phyloP scores from a whole-genome alignment of 257 asterid species.

The Rhazya stricta region DNA sequence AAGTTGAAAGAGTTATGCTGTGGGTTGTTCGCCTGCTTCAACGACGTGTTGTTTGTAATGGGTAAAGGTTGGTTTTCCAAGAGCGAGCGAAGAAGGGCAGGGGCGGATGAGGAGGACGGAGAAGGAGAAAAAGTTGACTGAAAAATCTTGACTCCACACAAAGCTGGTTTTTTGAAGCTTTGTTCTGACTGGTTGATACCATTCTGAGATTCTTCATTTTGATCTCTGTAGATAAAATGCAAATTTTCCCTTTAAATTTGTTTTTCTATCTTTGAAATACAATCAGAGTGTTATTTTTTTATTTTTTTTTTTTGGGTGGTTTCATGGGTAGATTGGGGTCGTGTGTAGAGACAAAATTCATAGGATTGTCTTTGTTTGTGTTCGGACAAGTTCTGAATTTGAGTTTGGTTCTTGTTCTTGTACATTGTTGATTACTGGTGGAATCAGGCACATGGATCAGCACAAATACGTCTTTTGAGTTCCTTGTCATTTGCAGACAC shows the following conservation, averaged over 20 bases:
- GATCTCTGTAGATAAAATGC: not conserved
- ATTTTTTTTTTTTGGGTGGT: not conserved
- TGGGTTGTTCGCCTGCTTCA: constrained; percentile 42
- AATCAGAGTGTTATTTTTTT: too few relatives aligned
- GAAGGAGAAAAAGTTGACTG: constrained; percentile 26
- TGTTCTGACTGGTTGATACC: constrained; percentile 2
- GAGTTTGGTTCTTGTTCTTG: not conserved
- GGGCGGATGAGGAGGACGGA: not conserved
- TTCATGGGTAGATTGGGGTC: not conserved
- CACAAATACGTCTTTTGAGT: not conserved
- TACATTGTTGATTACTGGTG: too few relatives aligned
- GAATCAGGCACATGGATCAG: not conserved
- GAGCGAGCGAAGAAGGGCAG: not conserved
- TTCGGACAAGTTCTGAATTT: not conserved
- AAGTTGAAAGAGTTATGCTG: constrained; percentile 32
- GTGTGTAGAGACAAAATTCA: not conserved
- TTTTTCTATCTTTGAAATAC: not conserved
- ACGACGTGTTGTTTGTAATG: constrained; percentile 40
- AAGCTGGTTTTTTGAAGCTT: constrained; percentile 1
- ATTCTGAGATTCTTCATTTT: not conserved
- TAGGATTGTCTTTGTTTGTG: not conserved
- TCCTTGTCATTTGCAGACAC: too few relatives aligned
- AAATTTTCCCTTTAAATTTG: not conserved
- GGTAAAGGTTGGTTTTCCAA: constrained; percentile 16
- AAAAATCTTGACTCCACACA: not conserved